Percentiles rank a stretch among this genome's conserved stretches.
These are phyloP conservation scores for Hyaloperonospora brassicae DNA, from an alignment of 352 stramenopile species.

Conservation along the genomic window DNA sequence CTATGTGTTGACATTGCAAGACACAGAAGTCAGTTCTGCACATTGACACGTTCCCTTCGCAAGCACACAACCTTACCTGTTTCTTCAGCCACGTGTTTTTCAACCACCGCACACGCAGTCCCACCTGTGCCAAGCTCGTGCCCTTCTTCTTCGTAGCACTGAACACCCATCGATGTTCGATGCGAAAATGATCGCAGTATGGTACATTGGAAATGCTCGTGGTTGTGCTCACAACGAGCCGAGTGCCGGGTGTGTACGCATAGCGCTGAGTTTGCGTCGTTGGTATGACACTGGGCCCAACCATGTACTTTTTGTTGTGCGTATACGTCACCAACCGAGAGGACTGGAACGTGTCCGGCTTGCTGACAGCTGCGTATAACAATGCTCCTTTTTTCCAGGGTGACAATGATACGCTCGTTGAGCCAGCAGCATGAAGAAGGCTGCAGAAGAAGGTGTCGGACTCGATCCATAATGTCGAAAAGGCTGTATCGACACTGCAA, in stretches of 20 bases:
- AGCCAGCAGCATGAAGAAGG: conserved; percentile 38
- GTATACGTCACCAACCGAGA: conserved; percentile 49
- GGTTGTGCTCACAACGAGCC: conserved; percentile 65
- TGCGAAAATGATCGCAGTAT: conserved; percentile 83
- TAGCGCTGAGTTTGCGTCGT: conserved; percentile 68
- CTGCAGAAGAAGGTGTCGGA: conserved; percentile 38
- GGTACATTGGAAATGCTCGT: conserved; percentile 67
- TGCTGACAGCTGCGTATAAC: conserved; percentile 48
- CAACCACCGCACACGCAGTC: conserved; percentile 61
- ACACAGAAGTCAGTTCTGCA: neutral
- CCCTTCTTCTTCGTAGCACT: conserved; percentile 38
- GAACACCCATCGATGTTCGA: conserved; percentile 83
- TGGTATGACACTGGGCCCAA: conserved; percentile 69
- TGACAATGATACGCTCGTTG: conserved; percentile 53
- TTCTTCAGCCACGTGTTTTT: conserved; percentile 87
- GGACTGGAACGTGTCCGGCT: conserved; percentile 54
- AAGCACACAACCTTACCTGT: conserved; percentile 34
- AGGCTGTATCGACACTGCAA: conserved; percentile 57
- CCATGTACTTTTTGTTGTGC: conserved; percentile 88
- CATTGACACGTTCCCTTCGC: neutral
- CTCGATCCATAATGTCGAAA: conserved; percentile 53
- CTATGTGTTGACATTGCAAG: conserved; percentile 19
- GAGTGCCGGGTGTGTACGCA: conserved; percentile 31
- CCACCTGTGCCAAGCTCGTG: conserved; percentile 47
- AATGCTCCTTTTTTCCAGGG: conserved; percentile 38